Evolutionary conservation across 805 yeast genomes (phyloP).

Genomic region (Spathaspora sp.): DNA sequence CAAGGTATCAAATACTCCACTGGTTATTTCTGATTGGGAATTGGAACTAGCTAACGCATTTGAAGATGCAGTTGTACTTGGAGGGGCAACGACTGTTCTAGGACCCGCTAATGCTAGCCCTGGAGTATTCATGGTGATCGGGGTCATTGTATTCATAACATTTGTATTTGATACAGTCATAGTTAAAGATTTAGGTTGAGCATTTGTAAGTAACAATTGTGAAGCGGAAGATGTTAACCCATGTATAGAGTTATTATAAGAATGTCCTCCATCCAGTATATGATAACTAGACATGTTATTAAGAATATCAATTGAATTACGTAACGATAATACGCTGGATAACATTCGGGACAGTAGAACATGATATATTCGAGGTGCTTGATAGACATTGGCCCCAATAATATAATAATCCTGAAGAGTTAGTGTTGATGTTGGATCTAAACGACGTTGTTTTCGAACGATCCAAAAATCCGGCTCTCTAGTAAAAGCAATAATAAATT

Average conservation of each 20-base stretch:
- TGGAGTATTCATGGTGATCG: slow-evolving; percentile 6
- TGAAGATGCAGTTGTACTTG: background rate
- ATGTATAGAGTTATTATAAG: slow-evolving; percentile 10
- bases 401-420: slow-evolving; percentile 78
- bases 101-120: background rate
- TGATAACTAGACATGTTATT: slow-evolving; percentile 29
- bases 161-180: slow-evolving; percentile 6
- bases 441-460: slow-evolving; percentile 73
- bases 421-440: slow-evolving; percentile 36
- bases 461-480: slow-evolving; percentile 94
- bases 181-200: slow-evolving; percentile 3
- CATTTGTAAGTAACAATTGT: background rate
- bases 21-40: slow-evolving; percentile 20
- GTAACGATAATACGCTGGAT: slow-evolving; percentile 33
- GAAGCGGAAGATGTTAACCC: slow-evolving; percentile 6
- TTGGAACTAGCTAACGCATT: background rate
- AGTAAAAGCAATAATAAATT: slow-evolving; percentile 69
- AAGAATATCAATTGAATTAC: slow-evolving; percentile 29
- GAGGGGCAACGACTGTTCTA: background rate
- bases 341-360: slow-evolving; percentile 66
- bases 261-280: slow-evolving; percentile 34
- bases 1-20: slow-evolving; percentile 29
- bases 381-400: slow-evolving; percentile 88
- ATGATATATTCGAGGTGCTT: slow-evolving; percentile 76
- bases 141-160: slow-evolving; percentile 6